phyloP scores from a whole-genome alignment of 495 filamentous ascomycete genomes.

The Chaetomium fimeti region DNA sequence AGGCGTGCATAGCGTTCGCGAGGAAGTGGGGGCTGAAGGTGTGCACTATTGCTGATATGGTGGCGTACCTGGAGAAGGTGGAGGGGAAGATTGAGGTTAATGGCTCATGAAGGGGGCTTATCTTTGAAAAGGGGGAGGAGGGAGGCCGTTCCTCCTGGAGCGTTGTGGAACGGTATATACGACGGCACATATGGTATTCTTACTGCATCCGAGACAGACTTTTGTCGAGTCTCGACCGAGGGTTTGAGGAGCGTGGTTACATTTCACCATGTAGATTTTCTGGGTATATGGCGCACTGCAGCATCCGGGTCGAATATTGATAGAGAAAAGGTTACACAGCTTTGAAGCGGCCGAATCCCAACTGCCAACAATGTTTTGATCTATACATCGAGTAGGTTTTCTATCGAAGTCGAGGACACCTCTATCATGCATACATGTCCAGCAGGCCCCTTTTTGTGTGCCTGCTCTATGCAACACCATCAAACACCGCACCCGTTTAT shows the following conservation, averaged over 20 bases:
- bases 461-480: slow-evolving; percentile 14
- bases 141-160: neutral
- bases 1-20: slow-evolving; percentile 87
- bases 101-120: slow-evolving; percentile 33
- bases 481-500: neutral
- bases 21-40: slow-evolving; percentile 85
- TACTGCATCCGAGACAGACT: neutral
- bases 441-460: slow-evolving; percentile 15
- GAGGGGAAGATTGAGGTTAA: slow-evolving; percentile 51
- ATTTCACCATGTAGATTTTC: neutral
- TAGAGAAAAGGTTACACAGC: slow-evolving; percentile 11
- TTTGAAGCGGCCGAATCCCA: neutral
- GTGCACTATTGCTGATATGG: slow-evolving; percentile 91
- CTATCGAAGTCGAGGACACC: neutral
- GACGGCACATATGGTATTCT: slow-evolving; percentile 3
- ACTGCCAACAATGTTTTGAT: neutral
- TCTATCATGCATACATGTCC: neutral
- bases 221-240: too few species aligned
- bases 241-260: neutral
- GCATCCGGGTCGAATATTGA: slow-evolving; percentile 1
- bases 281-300: slow-evolving; percentile 7
- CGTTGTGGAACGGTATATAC: slow-evolving; percentile 10
- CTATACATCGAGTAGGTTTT: neutral
- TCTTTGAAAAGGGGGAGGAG: too few species aligned
- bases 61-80: slow-evolving; percentile 70